Evolutionary conservation across 1,284 basidiomycete genomes (phyloP), one percentile per base, ranked within the genome.

Genomic region (Fomes fomentarius): DNA sequence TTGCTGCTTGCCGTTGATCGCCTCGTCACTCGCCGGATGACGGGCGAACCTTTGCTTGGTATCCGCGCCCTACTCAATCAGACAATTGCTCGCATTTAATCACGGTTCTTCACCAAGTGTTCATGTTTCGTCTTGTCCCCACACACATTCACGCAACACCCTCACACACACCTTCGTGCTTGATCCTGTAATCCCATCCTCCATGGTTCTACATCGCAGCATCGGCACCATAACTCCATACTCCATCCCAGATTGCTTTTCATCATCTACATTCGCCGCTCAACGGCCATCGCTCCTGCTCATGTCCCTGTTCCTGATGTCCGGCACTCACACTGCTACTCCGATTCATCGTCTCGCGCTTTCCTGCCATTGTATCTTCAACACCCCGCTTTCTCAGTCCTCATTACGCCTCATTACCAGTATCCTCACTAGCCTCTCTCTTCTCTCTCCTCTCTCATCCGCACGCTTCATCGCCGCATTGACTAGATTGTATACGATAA

Each of bases 81-180:
- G 58, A 60, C 57, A 50, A 15, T 28, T 60, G 55, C 58, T 60
- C 24, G 46, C 54, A 60, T 60, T 52, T 60, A 60, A 56, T 60
- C 28, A 8, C n/a, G n/a, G n/a, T n/a, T n/a, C n/a, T n/a, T n/a
- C n/a, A n/a, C n/a, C n/a, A n/a, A n/a, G n/a, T n/a, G n/a, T 40
- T 46, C 39, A 22, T 42, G 39, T 43, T 37, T 46, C 39, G 28
- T 37, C 30, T 40, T 38, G 42, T 31, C 26, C 34, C 10, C 25
- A 4, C 14, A 22, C 11, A 19, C 31, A n/a, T n/a, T n/a, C n/a
- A n/a, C n/a, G n/a, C n/a, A n/a, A n/a, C n/a, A n/a, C n/a, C n/a
- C n/a, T n/a, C n/a, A n/a, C n/a, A n/a, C n/a, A n/a, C n/a, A n/a
- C n/a, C n/a, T n/a, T n/a, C n/a, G n/a, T n/a, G n/a, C n/a, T n/a